These are phyloP conservation scores for Hypoxylon sp. DNA, from an alignment of 2,329 filamentous ascomycete genomes.

Conservation along the genomic window DNA sequence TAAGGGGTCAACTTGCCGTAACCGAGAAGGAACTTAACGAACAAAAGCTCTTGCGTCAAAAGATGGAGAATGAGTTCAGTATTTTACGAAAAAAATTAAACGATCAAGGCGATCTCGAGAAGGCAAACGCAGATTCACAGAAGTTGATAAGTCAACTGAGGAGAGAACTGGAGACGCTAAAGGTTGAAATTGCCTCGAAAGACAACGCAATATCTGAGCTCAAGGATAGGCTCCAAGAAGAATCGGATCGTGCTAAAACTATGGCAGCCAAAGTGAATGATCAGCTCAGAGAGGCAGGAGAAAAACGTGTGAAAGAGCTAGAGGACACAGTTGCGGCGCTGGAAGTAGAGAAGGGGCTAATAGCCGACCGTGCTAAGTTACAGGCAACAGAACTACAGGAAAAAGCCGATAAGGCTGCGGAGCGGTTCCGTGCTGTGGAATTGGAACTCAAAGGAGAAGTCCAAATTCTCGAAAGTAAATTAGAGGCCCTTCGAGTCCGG, in stretches of 20 bases:
- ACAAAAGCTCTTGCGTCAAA: slow-evolving; percentile 72
- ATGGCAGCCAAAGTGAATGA: slow-evolving; percentile 77
- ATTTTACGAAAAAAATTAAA: slow-evolving; percentile 64
- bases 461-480: slow-evolving; percentile 84
- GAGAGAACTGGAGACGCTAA: slow-evolving; percentile 69
- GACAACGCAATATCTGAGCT: slow-evolving; percentile 77
- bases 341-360: slow-evolving; percentile 83
- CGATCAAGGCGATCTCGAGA: slow-evolving; percentile 70
- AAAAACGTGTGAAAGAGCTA: slow-evolving; percentile 66
- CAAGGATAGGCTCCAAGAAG: slow-evolving; percentile 77
- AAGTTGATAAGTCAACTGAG: slow-evolving; percentile 51
- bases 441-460: slow-evolving; percentile 85
- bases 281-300: slow-evolving; percentile 77
- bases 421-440: slow-evolving; percentile 78
- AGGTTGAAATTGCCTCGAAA: slow-evolving; percentile 73
- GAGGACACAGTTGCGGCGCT: slow-evolving; percentile 75
- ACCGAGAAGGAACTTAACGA: slow-evolving; percentile 76
- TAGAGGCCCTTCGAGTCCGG: slow-evolving; percentile 87
- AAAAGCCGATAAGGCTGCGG: slow-evolving; percentile 79
- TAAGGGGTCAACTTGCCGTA: slow-evolving; percentile 76
- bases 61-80: slow-evolving; percentile 66
- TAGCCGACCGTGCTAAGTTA: slow-evolving; percentile 74
- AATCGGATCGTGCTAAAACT: slow-evolving; percentile 75
- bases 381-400: slow-evolving; percentile 81
- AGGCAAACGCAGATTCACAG: slow-evolving; percentile 61